Conservation (phyloP, 345 rosid genomes). For the Boechera retrofracta region DNA sequence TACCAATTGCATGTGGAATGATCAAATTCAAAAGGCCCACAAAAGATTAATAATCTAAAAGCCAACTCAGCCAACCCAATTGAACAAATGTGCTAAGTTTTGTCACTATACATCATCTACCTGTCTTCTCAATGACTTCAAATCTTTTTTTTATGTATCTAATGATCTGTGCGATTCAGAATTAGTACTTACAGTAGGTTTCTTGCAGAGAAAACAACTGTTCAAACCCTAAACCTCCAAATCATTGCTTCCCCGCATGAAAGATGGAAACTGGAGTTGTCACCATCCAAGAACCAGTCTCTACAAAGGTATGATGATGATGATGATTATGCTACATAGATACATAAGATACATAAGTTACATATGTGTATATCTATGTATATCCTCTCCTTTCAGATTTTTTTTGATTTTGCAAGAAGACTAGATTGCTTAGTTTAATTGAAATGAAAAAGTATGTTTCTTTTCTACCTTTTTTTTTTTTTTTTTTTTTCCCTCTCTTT, state of each 20-base stretch:
- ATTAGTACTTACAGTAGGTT: conserved; percentile 33
- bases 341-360: not conserved
- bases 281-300: conserved; percentile 46
- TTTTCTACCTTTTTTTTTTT: not conserved
- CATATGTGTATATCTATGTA: not conserved
- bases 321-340: conserved; percentile 19
- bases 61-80: conserved; percentile 46
- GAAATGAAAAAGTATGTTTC: conserved; percentile 19
- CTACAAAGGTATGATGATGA: conserved; percentile 51
- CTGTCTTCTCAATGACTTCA: conserved; percentile 49
- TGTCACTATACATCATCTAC: conserved; percentile 45
- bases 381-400: not conserved
- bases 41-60: conserved; percentile 40
- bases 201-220: conserved; percentile 42
- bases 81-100: conserved; percentile 39
- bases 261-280: conserved; percentile 68
- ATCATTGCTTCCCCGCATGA: conserved; percentile 41
- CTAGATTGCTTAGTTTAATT: conserved; percentile 1
- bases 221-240: conserved; percentile 36
- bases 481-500: not conserved
- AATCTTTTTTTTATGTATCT: conserved; percentile 35
- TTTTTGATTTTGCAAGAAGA: conserved; percentile 19
- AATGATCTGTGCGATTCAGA: conserved; percentile 45
- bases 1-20: conserved; percentile 47
- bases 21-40: conserved; percentile 45